Evolutionary conservation across 208 protist species (phyloP), one percentile per base, ranked within the genome.

Genomic region (Acanthamoeba royreba): DNA sequence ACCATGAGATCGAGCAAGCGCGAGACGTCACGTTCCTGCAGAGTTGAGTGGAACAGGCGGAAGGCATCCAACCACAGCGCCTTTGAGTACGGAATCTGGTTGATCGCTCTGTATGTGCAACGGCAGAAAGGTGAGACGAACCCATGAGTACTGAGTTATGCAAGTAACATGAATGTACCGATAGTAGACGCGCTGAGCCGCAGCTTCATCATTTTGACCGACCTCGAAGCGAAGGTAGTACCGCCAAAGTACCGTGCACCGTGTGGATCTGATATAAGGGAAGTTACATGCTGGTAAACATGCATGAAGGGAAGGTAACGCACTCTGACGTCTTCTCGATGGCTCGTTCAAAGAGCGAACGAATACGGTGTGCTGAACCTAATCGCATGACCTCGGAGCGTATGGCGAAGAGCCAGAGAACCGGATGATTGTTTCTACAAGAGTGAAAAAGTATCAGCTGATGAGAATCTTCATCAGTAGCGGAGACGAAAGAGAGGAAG

Each of bases 1-100:
- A 85, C 38, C 42, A 85, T 85, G 74, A 85, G 74, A n/a, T 85
- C 74, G 42, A 85, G 42, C 74, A 85, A 31, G 3, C 45, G 38
- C 42, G 74, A 53, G 40, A 53, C 42, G 17, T 85, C 74, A 0
- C 45, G 42, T 31, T 85, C 74, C 74, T 13, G 19, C 38, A 52
- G 74, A 17, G 45, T 53, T 9, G 38, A n/a, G 35, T 53, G 74
- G 74, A 53, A 45, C 42, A 53, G 38, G 0, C 74, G 74, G 38
- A 85, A 52, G 45, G 74, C 74, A 38, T 85, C 74, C 38, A 85
- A 49, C 74, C 74, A 85, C 38, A 85, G 38, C 11, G 74, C 74
- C 45, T 85, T 85, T 25, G 74, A 85, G 74, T 53, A 85, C 74
- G 74, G 74, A n/a, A 52, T 85, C 45, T 85, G 74, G 5, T 85